Conservation (phyloP, 1,284 basidiomycete genomes). For the Trametes hirsuta region DNA sequence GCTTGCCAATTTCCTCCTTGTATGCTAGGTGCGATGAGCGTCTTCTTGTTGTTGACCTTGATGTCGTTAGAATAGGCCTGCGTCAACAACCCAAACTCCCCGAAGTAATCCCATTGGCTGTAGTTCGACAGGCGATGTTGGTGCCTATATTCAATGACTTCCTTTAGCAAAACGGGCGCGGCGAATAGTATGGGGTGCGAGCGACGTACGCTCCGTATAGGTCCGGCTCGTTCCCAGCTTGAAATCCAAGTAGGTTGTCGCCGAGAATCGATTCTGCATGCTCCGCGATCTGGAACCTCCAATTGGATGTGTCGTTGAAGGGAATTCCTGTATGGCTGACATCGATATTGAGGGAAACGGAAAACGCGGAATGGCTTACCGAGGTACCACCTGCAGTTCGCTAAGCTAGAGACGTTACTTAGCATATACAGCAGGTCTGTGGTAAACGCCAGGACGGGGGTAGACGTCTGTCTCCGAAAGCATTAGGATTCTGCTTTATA, state of each 20-base stretch:
- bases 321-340: conserved; percentile 40
- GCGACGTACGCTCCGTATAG: conserved; percentile 44
- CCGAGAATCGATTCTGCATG: conserved; percentile 56
- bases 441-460: conserved; percentile 47
- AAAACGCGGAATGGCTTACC: conserved; percentile 25
- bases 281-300: conserved; percentile 55
- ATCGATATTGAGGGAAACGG: background rate
- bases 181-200: conserved; percentile 29
- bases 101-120: conserved; percentile 46
- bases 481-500: background rate
- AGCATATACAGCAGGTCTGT: conserved; percentile 46
- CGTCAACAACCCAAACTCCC: conserved; percentile 50
- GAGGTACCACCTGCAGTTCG: conserved; percentile 46
- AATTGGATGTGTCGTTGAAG: conserved; percentile 54
- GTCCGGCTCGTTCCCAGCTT: conserved; percentile 75
- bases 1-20: conserved; percentile 34
- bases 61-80: conserved; percentile 44
- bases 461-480: conserved; percentile 34
- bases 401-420: conserved; percentile 42
- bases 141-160: background rate
- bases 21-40: conserved; percentile 55
- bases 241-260: conserved; percentile 57
- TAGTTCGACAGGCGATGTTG: conserved; percentile 42
- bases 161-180: conserved; percentile 25
- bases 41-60: conserved; percentile 45